Evolutionary conservation across 768 basidiomycete genomes (phyloP), one percentile per base, ranked within the genome.

Genomic region (Auriscalpium microsporum): DNA sequence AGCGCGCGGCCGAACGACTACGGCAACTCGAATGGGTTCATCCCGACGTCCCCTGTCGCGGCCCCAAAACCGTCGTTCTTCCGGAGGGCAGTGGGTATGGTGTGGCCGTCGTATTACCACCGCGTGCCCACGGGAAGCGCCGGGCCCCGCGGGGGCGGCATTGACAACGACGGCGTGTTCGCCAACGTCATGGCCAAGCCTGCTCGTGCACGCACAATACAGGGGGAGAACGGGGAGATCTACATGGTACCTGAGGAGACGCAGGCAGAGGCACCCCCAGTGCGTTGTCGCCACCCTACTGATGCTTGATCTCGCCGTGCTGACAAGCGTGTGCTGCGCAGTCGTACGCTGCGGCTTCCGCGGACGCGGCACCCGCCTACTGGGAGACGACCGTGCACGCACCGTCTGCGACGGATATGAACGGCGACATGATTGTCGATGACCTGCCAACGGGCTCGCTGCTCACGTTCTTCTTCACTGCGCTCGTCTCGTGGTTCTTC

Each of bases 331-430:
- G 28, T 37, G 36, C 14, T 33, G 13, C 57, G 16, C 55, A 94
- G 89, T 83, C 93, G 0, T 99, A 99, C 65, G 78, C 84, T 11
- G 79, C 85, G 14, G 96, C 95, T 2, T 85, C 92, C 58, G 80
- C 85, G 33, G 95, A 99, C 65, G 82, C 90, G 0, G 94, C 89
- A 0, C 96, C 96, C 0, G 81, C 92, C 0, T 99, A 99, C 70
- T 97, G 93, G 90, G 95, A 99, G 66, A 97, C 90, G 1, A 94
- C 92, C 0, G 82, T 97, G 9, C 89, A 94, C 58, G 84, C 94
- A 0, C 92, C 92, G 0, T 69, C 73, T 0, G 72, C 76, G 28
- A 54, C 77, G 38, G 77, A 79, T 48, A 69, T 72, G 19, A 67
- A 75, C 45, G 73, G 79, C 3, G 78, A 83, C 65, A 86, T 97